A percentile compares a stretch with the other conserved stretches of the same genome.
Evolutionary conservation across 148 eudicot genomes (phyloP).

Genomic region (Vaccinium darrowii): DNA sequence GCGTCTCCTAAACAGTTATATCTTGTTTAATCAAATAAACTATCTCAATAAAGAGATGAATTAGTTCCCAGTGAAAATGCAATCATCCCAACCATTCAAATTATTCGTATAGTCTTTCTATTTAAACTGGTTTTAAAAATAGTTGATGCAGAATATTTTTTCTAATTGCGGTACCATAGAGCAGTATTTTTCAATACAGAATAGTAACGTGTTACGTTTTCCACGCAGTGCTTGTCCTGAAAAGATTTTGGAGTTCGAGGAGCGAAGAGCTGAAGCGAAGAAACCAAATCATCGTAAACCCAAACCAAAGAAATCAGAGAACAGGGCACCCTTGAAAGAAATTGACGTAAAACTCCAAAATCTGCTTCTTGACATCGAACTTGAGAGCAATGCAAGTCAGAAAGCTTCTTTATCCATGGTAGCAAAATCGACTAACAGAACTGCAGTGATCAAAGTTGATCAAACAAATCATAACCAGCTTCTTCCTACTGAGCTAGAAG

Average conservation of each 20-base stretch:
- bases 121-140: neutral
- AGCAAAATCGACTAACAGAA: slow-evolving; percentile 1
- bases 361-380: slow-evolving; percentile 57
- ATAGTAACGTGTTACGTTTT: neutral
- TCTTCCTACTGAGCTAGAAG: slow-evolving; percentile 14
- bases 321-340: slow-evolving; percentile 33
- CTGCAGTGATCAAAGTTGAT: slow-evolving; percentile 18
- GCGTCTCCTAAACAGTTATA: slow-evolving; percentile 6
- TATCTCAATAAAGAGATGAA: neutral
- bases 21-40: neutral
- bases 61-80: neutral
- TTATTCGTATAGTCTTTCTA: neutral
- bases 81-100: neutral
- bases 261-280: slow-evolving; percentile 59
- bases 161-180: neutral
- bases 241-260: slow-evolving; percentile 67
- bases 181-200: neutral
- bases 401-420: slow-evolving; percentile 7
- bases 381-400: slow-evolving; percentile 14
- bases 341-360: slow-evolving; percentile 54
- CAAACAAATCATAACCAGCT: slow-evolving; percentile 1
- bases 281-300: slow-evolving; percentile 47
- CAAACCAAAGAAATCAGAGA: slow-evolving; percentile 46
- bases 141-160: neutral
- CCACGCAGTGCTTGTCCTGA: slow-evolving; percentile 83